Evolutionary conservation across 345 rosid genomes (phyloP).

Genomic region (Ailanthus altissimus): DNA sequence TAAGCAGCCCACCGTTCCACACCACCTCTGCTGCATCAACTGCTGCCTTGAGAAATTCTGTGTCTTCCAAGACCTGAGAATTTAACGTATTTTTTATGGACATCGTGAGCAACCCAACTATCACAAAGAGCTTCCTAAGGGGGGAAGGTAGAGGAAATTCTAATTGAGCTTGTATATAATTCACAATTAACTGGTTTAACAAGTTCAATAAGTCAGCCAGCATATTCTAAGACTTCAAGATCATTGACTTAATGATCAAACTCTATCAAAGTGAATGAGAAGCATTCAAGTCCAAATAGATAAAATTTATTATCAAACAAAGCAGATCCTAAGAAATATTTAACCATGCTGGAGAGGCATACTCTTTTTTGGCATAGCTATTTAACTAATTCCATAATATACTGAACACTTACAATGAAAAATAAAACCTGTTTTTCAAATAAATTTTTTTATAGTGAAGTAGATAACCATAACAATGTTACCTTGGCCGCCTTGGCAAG

Average conservation of each 20-base stretch:
- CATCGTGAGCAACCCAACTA: not conserved
- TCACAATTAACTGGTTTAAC: not conserved
- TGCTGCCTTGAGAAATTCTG: constrained; percentile 58
- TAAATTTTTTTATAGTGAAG: not conserved
- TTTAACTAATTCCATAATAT: not conserved
- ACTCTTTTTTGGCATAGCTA: not conserved
- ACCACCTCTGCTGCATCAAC: constrained; percentile 62
- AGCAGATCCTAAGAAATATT: not conserved
- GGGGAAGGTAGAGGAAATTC: not conserved
- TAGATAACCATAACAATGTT: constrained; percentile 10
- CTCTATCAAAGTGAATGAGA: not conserved
- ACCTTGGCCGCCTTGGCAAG: constrained; percentile 72
- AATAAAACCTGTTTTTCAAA: not conserved
- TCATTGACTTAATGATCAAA: not conserved
- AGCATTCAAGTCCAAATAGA: not conserved
- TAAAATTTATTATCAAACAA: not conserved
- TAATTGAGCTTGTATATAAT: not conserved
- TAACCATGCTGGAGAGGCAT: not conserved
- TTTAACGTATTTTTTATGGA: not conserved
- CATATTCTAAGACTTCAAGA: not conserved
- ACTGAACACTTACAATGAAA: not conserved
- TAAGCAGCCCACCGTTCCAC: constrained; percentile 68
- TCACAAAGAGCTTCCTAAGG: not conserved
- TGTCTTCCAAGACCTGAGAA: constrained; percentile 57
- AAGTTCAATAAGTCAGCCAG: not conserved